phyloP scores from a whole-genome alignment of 768 basidiomycete genomes.

The Holtermannia corniformis region DNA sequence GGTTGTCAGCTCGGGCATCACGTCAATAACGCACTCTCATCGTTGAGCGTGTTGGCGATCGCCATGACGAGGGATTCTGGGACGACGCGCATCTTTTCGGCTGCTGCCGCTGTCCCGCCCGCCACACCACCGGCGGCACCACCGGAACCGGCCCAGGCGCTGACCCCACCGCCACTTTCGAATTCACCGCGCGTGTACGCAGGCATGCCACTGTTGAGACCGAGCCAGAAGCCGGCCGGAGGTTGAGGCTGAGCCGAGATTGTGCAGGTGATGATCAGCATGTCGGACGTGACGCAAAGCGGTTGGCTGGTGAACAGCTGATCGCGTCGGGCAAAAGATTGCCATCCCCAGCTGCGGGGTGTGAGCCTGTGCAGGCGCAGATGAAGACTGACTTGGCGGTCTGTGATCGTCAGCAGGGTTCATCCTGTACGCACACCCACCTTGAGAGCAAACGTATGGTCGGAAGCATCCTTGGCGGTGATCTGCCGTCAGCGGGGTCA shows the following conservation, averaged over 20 bases:
- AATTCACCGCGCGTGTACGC: conserved; percentile 4
- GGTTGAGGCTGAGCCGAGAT: conserved; percentile 60
- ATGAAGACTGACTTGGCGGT: background rate
- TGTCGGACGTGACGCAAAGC: conserved; percentile 48
- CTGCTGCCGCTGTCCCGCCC: conserved; percentile 31
- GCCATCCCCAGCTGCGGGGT: conserved; percentile 85
- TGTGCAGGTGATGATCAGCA: conserved; percentile 65
- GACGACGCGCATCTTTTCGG: conserved; percentile 44
- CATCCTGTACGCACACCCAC: conserved; percentile 11
- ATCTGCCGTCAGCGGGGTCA: conserved; percentile 1
- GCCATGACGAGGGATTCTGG: conserved; percentile 60
- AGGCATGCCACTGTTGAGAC: conserved; percentile 43
- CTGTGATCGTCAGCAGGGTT: background rate
- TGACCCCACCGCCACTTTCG: conserved; percentile 30
- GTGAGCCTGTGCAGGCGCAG: background rate
- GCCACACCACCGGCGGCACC: conserved; percentile 34
- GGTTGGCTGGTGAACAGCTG: conserved; percentile 49
- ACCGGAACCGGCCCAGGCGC: conserved; percentile 30
- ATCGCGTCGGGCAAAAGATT: conserved; percentile 63
- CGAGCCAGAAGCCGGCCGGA: conserved; percentile 43
- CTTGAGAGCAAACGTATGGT: conserved; percentile 71
- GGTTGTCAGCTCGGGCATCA: conserved; percentile 26
- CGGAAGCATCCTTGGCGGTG: conserved; percentile 62
- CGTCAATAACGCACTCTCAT: conserved; percentile 43
- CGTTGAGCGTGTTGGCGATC: conserved; percentile 65